Evolutionary conservation across 305 asterid genomes (phyloP), one percentile per base, ranked within the genome.

Genomic region (Fraxinus ornus): DNA sequence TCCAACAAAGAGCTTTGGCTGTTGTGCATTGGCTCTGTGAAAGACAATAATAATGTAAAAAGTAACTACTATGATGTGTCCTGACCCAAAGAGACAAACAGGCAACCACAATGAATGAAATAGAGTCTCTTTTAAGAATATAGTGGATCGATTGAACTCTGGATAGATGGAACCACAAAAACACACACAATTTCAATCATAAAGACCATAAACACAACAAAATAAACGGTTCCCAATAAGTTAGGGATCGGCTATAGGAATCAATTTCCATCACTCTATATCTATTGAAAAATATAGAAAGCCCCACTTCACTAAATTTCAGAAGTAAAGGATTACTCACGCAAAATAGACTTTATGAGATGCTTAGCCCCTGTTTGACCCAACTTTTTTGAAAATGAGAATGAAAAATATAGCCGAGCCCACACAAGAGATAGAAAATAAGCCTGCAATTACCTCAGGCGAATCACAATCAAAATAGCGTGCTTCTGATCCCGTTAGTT

Each of bases 1-100:
- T 71, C 91, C 90, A 0, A 88, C 91, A 41, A 89, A 89, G 75
- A 89, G 90, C 81, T 89, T 89, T 35, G 89, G 90, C 35, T 87
- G 91, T 78, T 89, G 91, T 12, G 91, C 91, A 78, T 87, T 89
- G 76, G 91, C 91, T 75, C 90, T 89, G 91, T 66, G 76, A 78
- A 26, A 49, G 44, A 10, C 30, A 80, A 83, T 19, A 83, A 77
- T 5, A n/a, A 77, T 41, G 73, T 41, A 9, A 64, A 72, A 75
- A 4, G 17, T 30, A 41, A 41, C 17, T 41, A 82, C 32, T 0
- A 52, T n/a, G 28, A 60, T n/a, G 12, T n/a, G 44, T 36, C 39
- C 39, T 36, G 39, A 36, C 66, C 21, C 2, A 7, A 6, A 35
- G 13, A 76, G 33, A 75, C 5, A 15, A 71, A 33, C 62, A 78